phyloP scores from a whole-genome alignment of 768 basidiomycete genomes.

The Boletus barrowsii region DNA sequence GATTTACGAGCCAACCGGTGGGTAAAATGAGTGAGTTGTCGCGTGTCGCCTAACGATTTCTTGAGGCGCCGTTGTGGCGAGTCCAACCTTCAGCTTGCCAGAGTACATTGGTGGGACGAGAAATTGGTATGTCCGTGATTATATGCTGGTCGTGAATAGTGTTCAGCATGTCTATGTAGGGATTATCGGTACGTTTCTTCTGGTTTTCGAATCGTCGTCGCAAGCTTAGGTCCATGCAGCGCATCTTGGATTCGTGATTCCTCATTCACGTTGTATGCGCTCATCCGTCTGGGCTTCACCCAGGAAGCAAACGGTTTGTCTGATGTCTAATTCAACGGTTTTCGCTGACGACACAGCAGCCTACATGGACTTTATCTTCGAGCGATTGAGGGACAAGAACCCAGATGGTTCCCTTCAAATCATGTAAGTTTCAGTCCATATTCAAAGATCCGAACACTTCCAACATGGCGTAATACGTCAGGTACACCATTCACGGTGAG shows the following conservation, averaged over 20 bases:
- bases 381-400: slow-evolving; percentile 78
- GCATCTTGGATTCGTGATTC: slow-evolving; percentile 95
- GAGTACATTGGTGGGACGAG: slow-evolving; percentile 88
- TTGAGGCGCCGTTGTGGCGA: slow-evolving; percentile 85
- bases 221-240: slow-evolving; percentile 32
- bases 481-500: slow-evolving; percentile 86
- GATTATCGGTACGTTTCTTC: slow-evolving; percentile 54
- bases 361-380: slow-evolving; percentile 90
- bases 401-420: slow-evolving; percentile 92
- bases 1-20: slow-evolving; percentile 88
- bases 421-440: slow-evolving; percentile 47
- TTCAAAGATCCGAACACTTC: background rate
- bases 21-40: background rate
- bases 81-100: slow-evolving; percentile 92
- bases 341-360: slow-evolving; percentile 38
- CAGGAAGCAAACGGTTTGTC: slow-evolving; percentile 81
- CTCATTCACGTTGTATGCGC: slow-evolving; percentile 92
- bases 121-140: slow-evolving; percentile 63
- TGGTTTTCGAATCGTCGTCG: background rate
- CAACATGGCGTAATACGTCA: slow-evolving; percentile 5
- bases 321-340: background rate
- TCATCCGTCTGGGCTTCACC: slow-evolving; percentile 92
- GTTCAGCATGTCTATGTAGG: slow-evolving; percentile 32
- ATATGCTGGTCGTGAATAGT: background rate
- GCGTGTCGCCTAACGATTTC: background rate